Percentiles rank a stretch among this genome's conserved stretches.
These are phyloP conservation scores for Coccomyxa subellipsoidea DNA, from an alignment of 163 green algal species.

Conservation along the genomic window DNA sequence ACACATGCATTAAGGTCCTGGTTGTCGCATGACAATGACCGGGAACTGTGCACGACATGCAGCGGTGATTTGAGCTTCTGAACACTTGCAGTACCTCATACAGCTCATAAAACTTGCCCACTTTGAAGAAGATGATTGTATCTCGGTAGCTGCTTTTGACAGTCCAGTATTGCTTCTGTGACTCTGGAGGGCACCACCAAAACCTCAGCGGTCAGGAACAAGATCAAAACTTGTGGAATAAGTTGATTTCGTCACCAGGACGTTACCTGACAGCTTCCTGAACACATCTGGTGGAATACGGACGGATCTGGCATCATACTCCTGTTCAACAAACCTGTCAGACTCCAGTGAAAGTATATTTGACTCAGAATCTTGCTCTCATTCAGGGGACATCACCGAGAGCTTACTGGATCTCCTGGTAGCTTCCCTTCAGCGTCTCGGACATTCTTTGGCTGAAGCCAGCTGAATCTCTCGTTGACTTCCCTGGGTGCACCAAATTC, in stretches of 20 bases:
- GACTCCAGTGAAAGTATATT: no score
- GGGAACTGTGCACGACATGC: no score
- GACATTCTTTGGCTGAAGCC: not conserved
- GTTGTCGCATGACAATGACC: no score
- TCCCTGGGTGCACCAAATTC: no score
- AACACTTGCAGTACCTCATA: conserved; percentile 31
- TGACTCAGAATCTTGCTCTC: no score
- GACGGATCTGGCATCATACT: conserved; percentile 28
- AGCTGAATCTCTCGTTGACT: not conserved
- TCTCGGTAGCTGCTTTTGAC: conserved; percentile 45
- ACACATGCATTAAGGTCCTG: no score
- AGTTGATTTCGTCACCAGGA: not conserved
- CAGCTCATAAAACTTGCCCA: conserved; percentile 52
- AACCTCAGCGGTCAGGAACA: no score
- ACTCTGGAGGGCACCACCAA: not conserved
- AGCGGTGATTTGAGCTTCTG: no score
- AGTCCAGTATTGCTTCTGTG: conserved; percentile 50
- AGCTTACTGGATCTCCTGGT: not conserved
- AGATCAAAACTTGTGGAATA: no score
- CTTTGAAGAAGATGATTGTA: conserved; percentile 49
- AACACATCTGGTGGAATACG: conserved; percentile 20
- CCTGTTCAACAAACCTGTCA: not conserved
- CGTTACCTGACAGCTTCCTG: conserved; percentile 30
- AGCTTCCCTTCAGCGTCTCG: no score
- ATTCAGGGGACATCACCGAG: no score